Percentiles rank a stretch among this genome's conserved stretches.
Evolutionary conservation across 768 basidiomycete species (phyloP).

Genomic region (Porpolomopsis calyptriformis): DNA sequence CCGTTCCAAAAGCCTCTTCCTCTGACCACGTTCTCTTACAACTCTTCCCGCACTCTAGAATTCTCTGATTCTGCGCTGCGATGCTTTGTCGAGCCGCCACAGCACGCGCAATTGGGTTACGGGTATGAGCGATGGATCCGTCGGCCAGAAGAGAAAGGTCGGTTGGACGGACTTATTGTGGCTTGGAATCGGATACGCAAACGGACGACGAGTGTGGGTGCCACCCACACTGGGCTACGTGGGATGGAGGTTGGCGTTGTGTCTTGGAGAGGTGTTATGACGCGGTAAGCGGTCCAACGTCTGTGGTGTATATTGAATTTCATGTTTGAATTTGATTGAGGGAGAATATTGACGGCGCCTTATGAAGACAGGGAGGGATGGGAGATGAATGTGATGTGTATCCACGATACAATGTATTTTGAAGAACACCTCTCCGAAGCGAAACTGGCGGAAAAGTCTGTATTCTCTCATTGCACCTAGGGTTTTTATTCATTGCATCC

Average conservation of each 20-base stretch:
- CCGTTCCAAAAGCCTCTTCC: slow-evolving; percentile 61
- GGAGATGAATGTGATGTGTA: slow-evolving; percentile 75
- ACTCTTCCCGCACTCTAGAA: slow-evolving; percentile 40
- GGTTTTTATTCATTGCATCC: neutral
- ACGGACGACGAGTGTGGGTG: slow-evolving; percentile 11
- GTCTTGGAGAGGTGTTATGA: slow-evolving; percentile 76
- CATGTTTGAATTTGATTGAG: slow-evolving; percentile 23
- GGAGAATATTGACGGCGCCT: slow-evolving; percentile 68
- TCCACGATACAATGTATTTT: slow-evolving; percentile 60
- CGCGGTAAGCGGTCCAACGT: slow-evolving; percentile 42
- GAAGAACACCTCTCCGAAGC: slow-evolving; percentile 61
- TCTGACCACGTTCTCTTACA: slow-evolving; percentile 65
- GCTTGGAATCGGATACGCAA: slow-evolving; percentile 39
- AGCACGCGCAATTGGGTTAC: slow-evolving; percentile 50
- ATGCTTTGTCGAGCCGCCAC: slow-evolving; percentile 62
- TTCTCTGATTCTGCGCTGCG: slow-evolving; percentile 62
- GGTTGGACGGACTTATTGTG: slow-evolving; percentile 58
- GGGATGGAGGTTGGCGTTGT: slow-evolving; percentile 41
- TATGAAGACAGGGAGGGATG: slow-evolving; percentile 75
- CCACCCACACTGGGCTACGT: neutral
- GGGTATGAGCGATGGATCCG: slow-evolving; percentile 69
- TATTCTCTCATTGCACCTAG: slow-evolving; percentile 1
- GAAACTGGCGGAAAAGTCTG: slow-evolving; percentile 56
- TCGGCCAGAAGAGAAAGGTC: slow-evolving; percentile 50
- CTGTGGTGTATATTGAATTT: slow-evolving; percentile 7